Conservation (phyloP, 1,139 yeast genomes). For the Suhomyces guaymorum region DNA sequence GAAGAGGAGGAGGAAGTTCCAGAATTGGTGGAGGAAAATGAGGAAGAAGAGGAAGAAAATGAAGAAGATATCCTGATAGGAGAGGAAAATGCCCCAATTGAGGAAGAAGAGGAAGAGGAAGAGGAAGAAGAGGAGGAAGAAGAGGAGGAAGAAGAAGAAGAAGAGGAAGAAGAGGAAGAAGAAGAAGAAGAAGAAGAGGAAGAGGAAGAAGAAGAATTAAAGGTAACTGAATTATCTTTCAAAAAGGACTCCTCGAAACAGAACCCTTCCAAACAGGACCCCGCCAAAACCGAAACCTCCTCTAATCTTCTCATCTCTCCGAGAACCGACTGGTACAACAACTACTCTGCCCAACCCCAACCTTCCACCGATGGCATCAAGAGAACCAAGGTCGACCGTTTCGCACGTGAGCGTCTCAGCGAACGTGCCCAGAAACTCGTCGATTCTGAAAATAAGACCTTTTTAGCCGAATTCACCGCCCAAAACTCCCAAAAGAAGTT, state of each 20-base stretch:
- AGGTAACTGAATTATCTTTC: constrained; percentile 23
- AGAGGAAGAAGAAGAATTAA: constrained; percentile 16
- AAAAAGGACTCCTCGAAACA: constrained; percentile 16
- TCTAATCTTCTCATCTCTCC: constrained; percentile 62
- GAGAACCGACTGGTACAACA: constrained; percentile 75
- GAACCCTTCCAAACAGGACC: constrained; percentile 46
- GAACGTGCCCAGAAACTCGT: constrained; percentile 68
- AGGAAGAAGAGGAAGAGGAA: constrained; percentile 25
- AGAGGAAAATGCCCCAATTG: constrained; percentile 30
- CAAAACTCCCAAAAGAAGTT: constrained; percentile 86
- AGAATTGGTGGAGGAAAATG: constrained; percentile 22
- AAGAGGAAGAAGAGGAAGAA: constrained; percentile 27
- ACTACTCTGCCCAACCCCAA: too few species aligned
- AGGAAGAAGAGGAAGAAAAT: constrained; percentile 25
- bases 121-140: constrained; percentile 20
- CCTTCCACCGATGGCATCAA: too few species aligned
- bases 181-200: constrained; percentile 25
- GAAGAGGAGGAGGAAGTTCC: constrained; percentile 34
- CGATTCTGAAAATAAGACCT: constrained; percentile 70
- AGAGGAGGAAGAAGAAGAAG: constrained; percentile 30
- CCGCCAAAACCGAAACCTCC: constrained; percentile 55
- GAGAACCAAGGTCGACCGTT: constrained; percentile 49
- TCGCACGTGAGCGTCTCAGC: constrained; percentile 54
- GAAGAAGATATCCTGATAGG: constrained; percentile 23
- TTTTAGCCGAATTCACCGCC: constrained; percentile 74